Conservation (phyloP, 2,329 filamentous ascomycete genomes). For the Cercospora berteroae region DNA sequence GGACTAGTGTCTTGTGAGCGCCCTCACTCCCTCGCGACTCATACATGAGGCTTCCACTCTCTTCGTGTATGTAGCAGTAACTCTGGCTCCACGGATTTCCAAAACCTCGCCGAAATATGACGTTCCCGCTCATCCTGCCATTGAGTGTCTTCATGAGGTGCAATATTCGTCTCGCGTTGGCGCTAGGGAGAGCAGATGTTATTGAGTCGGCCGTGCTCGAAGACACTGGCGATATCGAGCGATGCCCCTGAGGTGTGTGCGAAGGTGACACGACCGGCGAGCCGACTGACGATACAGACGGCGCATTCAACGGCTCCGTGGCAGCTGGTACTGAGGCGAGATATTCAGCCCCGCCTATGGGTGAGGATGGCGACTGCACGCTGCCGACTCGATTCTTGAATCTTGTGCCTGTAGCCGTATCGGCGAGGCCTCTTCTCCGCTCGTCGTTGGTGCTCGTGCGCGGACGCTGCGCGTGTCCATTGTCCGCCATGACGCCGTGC, state of each 20-base stretch:
- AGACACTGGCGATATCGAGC: constrained; percentile 36
- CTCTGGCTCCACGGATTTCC: constrained; percentile 65
- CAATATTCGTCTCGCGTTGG: constrained; percentile 65
- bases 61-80: constrained; percentile 76
- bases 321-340: constrained; percentile 35
- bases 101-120: constrained; percentile 67
- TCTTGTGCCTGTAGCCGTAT: constrained; percentile 44
- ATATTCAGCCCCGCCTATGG: constrained; percentile 42
- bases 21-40: constrained; percentile 66
- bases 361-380: constrained; percentile 60
- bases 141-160: constrained; percentile 74
- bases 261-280: constrained; percentile 29
- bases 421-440: constrained; percentile 42
- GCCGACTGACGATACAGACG: constrained; percentile 34
- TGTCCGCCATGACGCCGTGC: constrained; percentile 24
- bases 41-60: constrained; percentile 71
- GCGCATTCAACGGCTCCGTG: constrained; percentile 30
- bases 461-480: constrained; percentile 37
- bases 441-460: constrained; percentile 54
- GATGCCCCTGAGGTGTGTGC: constrained; percentile 23
- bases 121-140: constrained; percentile 74
- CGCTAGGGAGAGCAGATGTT: constrained; percentile 40
- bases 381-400: constrained; percentile 67
- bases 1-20: constrained; percentile 65
- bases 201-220: constrained; percentile 32